Percentiles rank a stretch among this genome's conserved stretches.
Evolutionary conservation across 2,329 filamentous ascomycete species (phyloP).

Genomic region (Pseudogymnoascus sp.): DNA sequence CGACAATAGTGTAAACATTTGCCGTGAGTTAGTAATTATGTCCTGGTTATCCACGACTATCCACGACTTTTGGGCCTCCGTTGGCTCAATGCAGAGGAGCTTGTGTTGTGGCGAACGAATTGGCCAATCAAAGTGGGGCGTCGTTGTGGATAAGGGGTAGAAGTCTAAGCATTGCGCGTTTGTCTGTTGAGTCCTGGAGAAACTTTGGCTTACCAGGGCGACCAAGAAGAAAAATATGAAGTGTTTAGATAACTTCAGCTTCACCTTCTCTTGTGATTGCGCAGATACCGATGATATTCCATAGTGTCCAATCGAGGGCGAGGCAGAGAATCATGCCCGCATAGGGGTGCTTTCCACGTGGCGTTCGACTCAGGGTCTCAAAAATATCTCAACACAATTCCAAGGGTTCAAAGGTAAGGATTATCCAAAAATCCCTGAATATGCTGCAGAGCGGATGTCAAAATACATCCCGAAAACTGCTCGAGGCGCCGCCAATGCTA

Average conservation of each 20-base stretch:
- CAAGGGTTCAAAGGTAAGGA: background rate
- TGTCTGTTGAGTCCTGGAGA: background rate
- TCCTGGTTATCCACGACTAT: conserved; percentile 2
- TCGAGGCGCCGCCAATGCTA: background rate
- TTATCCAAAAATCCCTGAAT: background rate
- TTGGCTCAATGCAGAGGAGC: conserved; percentile 1
- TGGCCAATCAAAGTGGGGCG: conserved; percentile 4
- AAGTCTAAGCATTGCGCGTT: background rate
- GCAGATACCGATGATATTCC: background rate
- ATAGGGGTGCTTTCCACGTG: conserved; percentile 4
- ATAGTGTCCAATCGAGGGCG: background rate
- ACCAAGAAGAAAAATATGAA: background rate
- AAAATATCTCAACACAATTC: background rate
- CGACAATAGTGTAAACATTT: conserved; percentile 1
- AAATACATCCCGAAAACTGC: background rate
- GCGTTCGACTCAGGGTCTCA: conserved; percentile 5
- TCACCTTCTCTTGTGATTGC: background rate
- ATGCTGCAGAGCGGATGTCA: background rate
- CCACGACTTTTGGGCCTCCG: conserved; percentile 1
- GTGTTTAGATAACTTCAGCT: background rate
- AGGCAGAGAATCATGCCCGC: background rate
- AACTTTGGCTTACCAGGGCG: background rate
- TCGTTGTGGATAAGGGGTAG: conserved; percentile 2
- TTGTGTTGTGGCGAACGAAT: conserved; percentile 1
- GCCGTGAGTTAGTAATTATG: conserved; percentile 6